phyloP scores from a whole-genome alignment of 257 asterid species.

The Solanum tacnaense region DNA sequence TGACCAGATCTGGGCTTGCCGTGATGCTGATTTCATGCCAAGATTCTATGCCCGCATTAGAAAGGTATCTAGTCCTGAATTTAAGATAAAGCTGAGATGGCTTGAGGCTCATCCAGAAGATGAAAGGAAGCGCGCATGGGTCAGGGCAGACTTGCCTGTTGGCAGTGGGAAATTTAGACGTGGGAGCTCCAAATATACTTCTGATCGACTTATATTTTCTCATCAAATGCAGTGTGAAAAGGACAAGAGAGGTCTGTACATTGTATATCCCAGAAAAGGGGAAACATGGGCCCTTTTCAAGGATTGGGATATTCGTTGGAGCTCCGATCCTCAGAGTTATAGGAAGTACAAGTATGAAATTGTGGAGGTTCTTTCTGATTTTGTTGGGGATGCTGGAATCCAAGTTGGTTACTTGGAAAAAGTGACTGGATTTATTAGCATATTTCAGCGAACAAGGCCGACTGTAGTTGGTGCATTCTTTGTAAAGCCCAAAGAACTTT shows the following conservation, averaged over 20 bases:
- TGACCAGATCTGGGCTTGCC: constrained; percentile 72
- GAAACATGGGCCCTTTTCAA: constrained; percentile 75
- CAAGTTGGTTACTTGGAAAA: constrained; percentile 44
- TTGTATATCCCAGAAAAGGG: constrained; percentile 46
- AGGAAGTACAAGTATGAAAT: constrained; percentile 36
- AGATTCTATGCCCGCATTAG: constrained; percentile 54
- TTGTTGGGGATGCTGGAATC: constrained; percentile 23
- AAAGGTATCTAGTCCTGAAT: constrained; percentile 27
- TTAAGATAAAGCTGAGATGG: constrained; percentile 42
- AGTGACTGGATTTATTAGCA: constrained; percentile 44
- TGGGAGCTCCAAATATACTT: constrained; percentile 9
- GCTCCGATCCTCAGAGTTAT: constrained; percentile 16
- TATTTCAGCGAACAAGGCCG: constrained; percentile 32
- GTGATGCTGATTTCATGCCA: constrained; percentile 56
- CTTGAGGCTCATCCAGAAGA: constrained; percentile 48
- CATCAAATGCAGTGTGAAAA: constrained; percentile 29
- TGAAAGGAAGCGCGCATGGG: constrained; percentile 21
- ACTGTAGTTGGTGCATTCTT: constrained; percentile 2
- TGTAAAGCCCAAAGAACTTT: constrained; percentile 27
- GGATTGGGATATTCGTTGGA: constrained; percentile 56
- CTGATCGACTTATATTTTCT: constrained; percentile 26
- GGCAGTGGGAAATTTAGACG: constrained; percentile 50
- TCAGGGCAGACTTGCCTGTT: constrained; percentile 31
- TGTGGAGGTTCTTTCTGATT: constrained; percentile 57
- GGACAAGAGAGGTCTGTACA: constrained; percentile 25